Evolutionary conservation across 192 early-diverging fungal genomes (phyloP).

Genomic region (Entomortierella beljakovae): DNA sequence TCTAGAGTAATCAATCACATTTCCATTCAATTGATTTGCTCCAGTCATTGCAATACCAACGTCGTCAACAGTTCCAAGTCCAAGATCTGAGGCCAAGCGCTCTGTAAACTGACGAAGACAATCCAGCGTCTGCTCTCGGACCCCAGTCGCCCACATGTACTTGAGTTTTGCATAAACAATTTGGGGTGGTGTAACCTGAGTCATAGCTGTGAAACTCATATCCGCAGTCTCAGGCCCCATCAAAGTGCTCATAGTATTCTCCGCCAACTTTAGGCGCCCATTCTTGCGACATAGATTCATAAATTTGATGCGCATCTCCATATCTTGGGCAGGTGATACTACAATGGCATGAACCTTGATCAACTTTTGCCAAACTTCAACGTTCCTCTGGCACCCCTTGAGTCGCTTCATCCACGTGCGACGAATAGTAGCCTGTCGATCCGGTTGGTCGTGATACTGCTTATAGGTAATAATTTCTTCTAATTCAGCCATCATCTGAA

Average conservation of each 20-base stretch:
- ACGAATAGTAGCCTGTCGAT: conserved; percentile 79
- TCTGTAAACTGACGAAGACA: conserved; percentile 86
- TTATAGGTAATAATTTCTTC: conserved; percentile 97
- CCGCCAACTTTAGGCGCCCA: conserved; percentile 80
- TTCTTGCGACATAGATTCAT: conserved; percentile 94
- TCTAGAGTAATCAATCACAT: conserved; percentile 60
- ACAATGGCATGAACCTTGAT: conserved; percentile 91
- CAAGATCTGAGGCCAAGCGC: conserved; percentile 77
- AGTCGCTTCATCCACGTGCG: conserved; percentile 91
- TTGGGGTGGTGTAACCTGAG: conserved; percentile 66
- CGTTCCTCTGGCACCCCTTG: conserved; percentile 89
- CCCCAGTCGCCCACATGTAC: conserved; percentile 85
- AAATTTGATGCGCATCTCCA: conserved; percentile 97
- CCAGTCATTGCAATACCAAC: conserved; percentile 62
- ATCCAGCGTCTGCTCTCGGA: conserved; percentile 74
- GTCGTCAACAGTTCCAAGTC: conserved; percentile 66
- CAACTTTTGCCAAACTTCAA: conserved; percentile 96
- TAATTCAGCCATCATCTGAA: conserved; percentile 97
- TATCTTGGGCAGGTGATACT: conserved; percentile 89
- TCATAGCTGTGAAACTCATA: conserved; percentile 52
- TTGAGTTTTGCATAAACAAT: conserved; percentile 95
- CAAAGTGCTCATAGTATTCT: conserved; percentile 81
- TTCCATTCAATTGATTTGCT: conserved; percentile 53
- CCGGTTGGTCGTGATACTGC: conserved; percentile 80
- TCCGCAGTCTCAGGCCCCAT: conserved; percentile 54